Base-by-base conservation (phyloP, 345 rosid genomes). In the Brassica carinata region DNA sequence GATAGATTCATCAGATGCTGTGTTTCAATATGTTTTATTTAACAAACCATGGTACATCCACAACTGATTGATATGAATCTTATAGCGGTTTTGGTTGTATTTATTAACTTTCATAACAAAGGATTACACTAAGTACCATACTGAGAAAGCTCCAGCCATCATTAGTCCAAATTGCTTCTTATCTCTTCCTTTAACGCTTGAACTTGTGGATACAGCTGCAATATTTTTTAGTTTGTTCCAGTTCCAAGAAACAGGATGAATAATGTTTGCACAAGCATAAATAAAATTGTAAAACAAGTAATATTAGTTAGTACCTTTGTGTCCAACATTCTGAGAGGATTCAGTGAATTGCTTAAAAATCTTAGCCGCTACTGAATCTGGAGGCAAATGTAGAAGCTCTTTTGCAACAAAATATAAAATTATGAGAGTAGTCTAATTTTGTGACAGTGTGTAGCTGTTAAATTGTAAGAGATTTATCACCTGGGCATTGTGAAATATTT, bases 321-420 rank as follows among this genome's bases (percentile, higher is more conserved):
- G 45, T 74, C 53, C 76, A 75, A 4, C 59, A 31, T 66, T 77
- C 45, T 67, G 75, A 57, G 61, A 61, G 48, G 83, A 53, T 53
- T 73, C 73, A 62, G 70, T 75, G 68, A 75, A 84, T 26, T 84
- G 85, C 81, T 75, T 75, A 64, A 84, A 84, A 62, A 84, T 77
- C 51, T 71, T n/a, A 75, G 83, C 75, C 14, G 14, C 78, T 66
- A 75, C 10, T 57, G 89, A 83, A 76, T 81, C 77, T 65, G 77
- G 80, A 75, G 84, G 62, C 82, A 80, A 13, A 80, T 83, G 86
- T 38, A 85, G 67, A 78, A 85, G 86, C 26, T 78, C 87, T 83
- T 77, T 72, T 64, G 79, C 77, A 71, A 48, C 33, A 68, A 55
- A 19, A 40, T 66, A 29, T 71, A 36, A 59, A 71, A 67, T 43